These are phyloP conservation scores for Oryza nivara DNA, from an alignment of 176 grass and related monocot species.

Conservation along the genomic window DNA sequence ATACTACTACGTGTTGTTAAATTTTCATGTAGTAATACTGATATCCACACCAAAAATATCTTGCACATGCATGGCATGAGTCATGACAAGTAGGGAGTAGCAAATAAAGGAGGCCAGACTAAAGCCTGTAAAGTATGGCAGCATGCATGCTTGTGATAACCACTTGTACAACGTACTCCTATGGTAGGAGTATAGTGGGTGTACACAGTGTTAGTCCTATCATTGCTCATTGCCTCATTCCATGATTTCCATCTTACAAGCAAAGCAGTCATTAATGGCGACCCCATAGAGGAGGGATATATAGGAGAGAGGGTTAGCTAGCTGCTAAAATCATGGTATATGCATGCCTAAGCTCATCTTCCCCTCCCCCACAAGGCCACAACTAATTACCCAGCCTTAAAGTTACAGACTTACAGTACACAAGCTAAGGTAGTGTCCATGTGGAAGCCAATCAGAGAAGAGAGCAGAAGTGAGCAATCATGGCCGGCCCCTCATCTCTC, in stretches of 20 bases:
- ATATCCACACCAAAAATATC: neutral
- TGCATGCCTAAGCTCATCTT: neutral
- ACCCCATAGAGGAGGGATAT: neutral
- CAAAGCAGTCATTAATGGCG: conserved; percentile 20
- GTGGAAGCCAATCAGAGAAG: conserved; percentile 49
- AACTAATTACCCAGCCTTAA: conserved; percentile 50
- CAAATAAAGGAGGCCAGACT: neutral
- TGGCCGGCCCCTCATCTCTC: conserved; percentile 1
- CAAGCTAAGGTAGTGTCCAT: conserved; percentile 37
- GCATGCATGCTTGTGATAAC: neutral
- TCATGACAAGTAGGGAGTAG: neutral
- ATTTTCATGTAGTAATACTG: neutral
- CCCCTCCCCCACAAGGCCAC: neutral
- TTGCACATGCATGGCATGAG: neutral
- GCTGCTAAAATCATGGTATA: neutral
- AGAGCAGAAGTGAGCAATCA: conserved; percentile 15
- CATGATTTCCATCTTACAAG: neutral
- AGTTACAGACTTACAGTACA: conserved; percentile 49
- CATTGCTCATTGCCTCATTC: conserved; percentile 32
- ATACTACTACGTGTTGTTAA: neutral
- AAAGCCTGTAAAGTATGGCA: neutral
- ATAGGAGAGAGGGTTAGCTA: neutral
- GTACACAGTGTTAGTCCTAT: conserved; percentile 11
- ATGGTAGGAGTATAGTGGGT: neutral
- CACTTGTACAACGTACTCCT: neutral